These are phyloP conservation scores for Cladophialophora chaetospira DNA, from an alignment of 2,329 filamentous ascomycete genomes.

Conservation along the genomic window DNA sequence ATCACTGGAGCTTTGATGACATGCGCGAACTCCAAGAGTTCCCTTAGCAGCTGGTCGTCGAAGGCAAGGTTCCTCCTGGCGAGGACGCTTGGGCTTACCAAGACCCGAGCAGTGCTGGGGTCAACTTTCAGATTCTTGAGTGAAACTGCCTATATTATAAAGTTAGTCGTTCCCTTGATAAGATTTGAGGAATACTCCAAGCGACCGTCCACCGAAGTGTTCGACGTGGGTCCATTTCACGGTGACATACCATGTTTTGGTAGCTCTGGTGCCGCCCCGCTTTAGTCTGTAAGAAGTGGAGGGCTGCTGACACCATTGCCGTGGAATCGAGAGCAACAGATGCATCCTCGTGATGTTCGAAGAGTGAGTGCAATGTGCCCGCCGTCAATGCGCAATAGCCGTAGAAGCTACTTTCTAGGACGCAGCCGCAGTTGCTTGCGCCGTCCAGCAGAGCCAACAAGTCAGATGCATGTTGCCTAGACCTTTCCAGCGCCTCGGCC, in stretches of 20 bases:
- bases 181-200: background rate
- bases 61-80: background rate
- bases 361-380: background rate
- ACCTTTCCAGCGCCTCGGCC: background rate
- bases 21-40: background rate
- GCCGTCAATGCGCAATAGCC: background rate
- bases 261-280: background rate
- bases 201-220: background rate
- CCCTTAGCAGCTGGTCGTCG: background rate
- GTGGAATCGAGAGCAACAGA: background rate
- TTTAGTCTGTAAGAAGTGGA: background rate
- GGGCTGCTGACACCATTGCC: background rate
- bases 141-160: background rate
- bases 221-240: background rate
- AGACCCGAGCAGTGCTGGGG: background rate
- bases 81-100: background rate
- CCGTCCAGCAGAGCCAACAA: background rate
- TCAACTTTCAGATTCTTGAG: background rate
- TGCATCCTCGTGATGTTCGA: background rate
- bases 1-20: background rate
- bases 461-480: background rate
- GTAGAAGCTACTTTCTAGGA: background rate
- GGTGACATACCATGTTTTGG: background rate
- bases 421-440: background rate
- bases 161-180: background rate